Evolutionary conservation across 2,329 filamentous ascomycete species (phyloP), one percentile per base, ranked within the genome.

Genomic region (Fusarium pseudocircinatum): DNA sequence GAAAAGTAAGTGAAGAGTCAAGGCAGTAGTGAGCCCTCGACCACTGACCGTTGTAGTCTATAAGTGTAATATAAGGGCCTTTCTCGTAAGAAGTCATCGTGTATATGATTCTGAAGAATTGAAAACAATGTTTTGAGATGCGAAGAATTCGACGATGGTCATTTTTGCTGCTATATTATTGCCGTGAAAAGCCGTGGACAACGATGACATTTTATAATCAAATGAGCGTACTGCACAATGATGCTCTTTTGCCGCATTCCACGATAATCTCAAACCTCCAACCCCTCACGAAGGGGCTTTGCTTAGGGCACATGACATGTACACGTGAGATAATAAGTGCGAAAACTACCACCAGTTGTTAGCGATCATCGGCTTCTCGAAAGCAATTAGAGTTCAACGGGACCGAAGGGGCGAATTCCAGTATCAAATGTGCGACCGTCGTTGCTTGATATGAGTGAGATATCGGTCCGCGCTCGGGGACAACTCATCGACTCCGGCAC

Each of bases 181-280:
- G 4, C 1, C 3, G 1, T 9, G 5, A 4, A 4, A 13, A 8
- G 7, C 4, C 0, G 20, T 6, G 36, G 30, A 36, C 0, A 22
- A 2, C 1, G 4, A 16, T 1, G 11, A 10, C 0, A 1, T 28
- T 56, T 56, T 43, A 36, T 56, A 43, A 9, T 0, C 22, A 26
- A 4, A 28, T 40, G 4, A 6, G 11, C 10, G 7, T 5, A 24
- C 15, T 60, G 58, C 58, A 60, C 58, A 56, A 60, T 56, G 30
- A 43, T 61, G 7, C 8, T 8, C 28, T 43, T 30, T 42, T 61
- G 1, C 20, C 30, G 0, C 37, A 28, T 43, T 18, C 34, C 47
- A 57, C 47, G 58, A 61, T 43, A 28, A 36, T 24, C 15, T 12
- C 30, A 37, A 26, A 9, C 11, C 28, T 36, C 24, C 13, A 30